phyloP scores from a whole-genome alignment of 2,329 filamentous ascomycete genomes.

The Aspergillus ochraceus region DNA sequence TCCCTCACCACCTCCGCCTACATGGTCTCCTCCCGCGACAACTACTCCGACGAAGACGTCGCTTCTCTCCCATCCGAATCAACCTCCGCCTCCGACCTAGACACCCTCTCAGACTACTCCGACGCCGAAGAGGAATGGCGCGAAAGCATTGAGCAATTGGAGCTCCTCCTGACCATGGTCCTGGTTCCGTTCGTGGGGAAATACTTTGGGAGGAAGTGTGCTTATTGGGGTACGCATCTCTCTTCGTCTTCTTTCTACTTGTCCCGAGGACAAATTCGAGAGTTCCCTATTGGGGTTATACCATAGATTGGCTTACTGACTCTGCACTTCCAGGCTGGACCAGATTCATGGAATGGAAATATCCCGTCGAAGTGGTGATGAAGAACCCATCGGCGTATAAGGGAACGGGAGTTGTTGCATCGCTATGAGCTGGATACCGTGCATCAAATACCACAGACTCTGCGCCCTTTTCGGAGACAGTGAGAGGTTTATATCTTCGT shows the following conservation, averaged over 20 bases:
- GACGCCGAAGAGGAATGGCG: conserved; percentile 96
- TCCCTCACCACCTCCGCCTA: conserved; percentile 42
- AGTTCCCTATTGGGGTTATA: background rate
- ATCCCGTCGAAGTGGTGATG: conserved; percentile 71
- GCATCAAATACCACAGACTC: background rate
- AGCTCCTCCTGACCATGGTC: conserved; percentile 91
- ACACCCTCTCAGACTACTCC: conserved; percentile 59
- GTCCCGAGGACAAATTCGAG: no score
- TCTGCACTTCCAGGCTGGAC: conserved; percentile 70
- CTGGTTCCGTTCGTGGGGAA: conserved; percentile 92
- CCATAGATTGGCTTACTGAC: background rate
- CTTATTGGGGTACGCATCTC: conserved; percentile 76
- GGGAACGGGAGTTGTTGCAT: conserved; percentile 58
- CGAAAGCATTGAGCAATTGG: conserved; percentile 87
- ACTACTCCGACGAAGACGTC: conserved; percentile 40
- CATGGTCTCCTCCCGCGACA: conserved; percentile 37
- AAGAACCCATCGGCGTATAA: conserved; percentile 64
- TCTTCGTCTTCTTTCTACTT: no score
- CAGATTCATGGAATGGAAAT: conserved; percentile 92
- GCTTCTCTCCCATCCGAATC: conserved; percentile 46
- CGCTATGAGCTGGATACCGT: conserved; percentile 31
- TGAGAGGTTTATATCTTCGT: background rate
- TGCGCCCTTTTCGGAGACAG: background rate
- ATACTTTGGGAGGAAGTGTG: conserved; percentile 90
- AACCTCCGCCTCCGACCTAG: conserved; percentile 39